These are phyloP conservation scores for Ustilago loliicola DNA, from an alignment of 1,284 basidiomycete species.

Conservation along the genomic window DNA sequence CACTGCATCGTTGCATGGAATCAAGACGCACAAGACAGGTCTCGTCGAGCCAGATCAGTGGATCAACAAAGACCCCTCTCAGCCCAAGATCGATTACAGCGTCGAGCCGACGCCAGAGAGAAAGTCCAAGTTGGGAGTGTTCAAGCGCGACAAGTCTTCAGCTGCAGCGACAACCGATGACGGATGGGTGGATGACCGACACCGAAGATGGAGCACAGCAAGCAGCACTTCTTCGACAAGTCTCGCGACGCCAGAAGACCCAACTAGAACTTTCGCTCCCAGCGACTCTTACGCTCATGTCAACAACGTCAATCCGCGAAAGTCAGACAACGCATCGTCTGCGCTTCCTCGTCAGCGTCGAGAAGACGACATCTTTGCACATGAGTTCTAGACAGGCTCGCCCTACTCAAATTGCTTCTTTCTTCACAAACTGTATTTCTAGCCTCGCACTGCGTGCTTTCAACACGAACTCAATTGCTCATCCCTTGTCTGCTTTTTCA, in stretches of 20 bases:
- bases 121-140: slow-evolving; percentile 17
- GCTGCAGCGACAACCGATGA: not conserved
- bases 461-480: not conserved
- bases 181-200: not conserved
- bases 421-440: not conserved
- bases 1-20: slow-evolving; percentile 14
- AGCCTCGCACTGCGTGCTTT: not conserved
- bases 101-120: not conserved
- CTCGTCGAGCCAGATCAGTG: slow-evolving; percentile 37
- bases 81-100: slow-evolving; percentile 10
- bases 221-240: not conserved
- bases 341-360: not conserved
- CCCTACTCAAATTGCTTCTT: not conserved
- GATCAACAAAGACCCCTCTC: slow-evolving; percentile 33
- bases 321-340: not conserved
- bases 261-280: not conserved
- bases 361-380: slow-evolving; percentile 33
- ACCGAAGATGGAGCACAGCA: slow-evolving; percentile 2
- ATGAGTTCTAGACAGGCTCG: slow-evolving; percentile 23
- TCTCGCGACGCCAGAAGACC: not conserved
- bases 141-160: slow-evolving; percentile 4
- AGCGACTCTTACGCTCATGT: not conserved
- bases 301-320: not conserved
- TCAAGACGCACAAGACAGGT: slow-evolving; percentile 24
- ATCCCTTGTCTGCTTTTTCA: not conserved